Percentiles rank a stretch among this genome's conserved stretches.
phyloP scores from a whole-genome alignment of 805 yeast species.

The Yamadazyma laniorum region DNA sequence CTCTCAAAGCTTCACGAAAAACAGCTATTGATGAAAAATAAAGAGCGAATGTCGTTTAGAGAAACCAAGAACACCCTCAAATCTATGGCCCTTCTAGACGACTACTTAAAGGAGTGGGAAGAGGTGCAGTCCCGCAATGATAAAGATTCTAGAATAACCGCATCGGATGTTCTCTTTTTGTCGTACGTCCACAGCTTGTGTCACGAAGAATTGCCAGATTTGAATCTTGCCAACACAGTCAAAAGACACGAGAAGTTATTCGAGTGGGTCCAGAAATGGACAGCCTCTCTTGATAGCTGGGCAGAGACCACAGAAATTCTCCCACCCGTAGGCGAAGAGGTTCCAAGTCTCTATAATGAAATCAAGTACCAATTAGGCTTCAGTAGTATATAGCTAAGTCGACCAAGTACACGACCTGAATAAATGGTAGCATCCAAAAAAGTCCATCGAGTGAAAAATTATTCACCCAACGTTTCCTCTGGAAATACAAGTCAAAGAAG shows the following conservation, averaged over 20 bases:
- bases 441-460: too few relatives aligned
- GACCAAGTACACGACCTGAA: too few relatives aligned
- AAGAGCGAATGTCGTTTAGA: slow-evolving; percentile 25
- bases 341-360: slow-evolving; percentile 39
- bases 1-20: slow-evolving; percentile 40
- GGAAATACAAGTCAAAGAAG: neutral
- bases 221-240: slow-evolving; percentile 8
- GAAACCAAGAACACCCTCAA: slow-evolving; percentile 34
- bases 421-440: too few relatives aligned
- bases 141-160: neutral
- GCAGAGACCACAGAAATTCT: neutral
- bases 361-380: slow-evolving; percentile 15
- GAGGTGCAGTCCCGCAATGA: neutral
- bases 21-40: slow-evolving; percentile 33
- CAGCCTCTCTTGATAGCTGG: neutral
- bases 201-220: slow-evolving; percentile 11
- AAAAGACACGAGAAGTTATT: slow-evolving; percentile 8
- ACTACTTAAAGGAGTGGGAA: slow-evolving; percentile 10
- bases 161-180: slow-evolving; percentile 10
- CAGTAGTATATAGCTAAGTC: neutral
- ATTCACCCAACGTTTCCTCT: too few relatives aligned
- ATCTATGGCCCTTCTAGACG: slow-evolving; percentile 19
- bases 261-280: slow-evolving; percentile 4
- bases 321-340: slow-evolving; percentile 24
- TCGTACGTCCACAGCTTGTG: slow-evolving; percentile 9